Base-by-base conservation (phyloP, 257 asterid genomes). In the Solanum chilense region DNA sequence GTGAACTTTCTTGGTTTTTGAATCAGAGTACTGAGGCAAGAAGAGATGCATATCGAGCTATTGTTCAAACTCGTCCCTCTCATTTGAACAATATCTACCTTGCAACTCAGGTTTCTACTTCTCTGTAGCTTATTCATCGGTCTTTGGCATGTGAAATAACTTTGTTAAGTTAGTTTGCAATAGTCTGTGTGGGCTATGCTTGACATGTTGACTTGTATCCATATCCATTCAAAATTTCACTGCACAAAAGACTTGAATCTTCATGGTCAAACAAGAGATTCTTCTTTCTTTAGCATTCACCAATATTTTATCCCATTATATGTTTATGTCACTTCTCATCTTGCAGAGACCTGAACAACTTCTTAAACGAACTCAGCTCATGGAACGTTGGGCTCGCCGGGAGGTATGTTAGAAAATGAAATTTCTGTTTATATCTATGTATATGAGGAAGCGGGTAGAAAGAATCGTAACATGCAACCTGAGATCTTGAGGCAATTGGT, bases 381-480 rank as follows among this genome's bases (percentile, higher is more conserved):
- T 93, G 98, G 99, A 95, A 87, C 98, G 99, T 58, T 97, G 99
- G 99, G 98, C 98, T 88, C 92, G 98, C 94, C 91, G 99, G 96
- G 99, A 97, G 99, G 99, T 97, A 93, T 85, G 93, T 80, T 86
- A 87, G 91, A 88, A 29, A 47, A 80, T 29, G 27, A 49, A 80
- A 44, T 10, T 47, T 29, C 44, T 27, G 44, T 47, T 18, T 80
- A 29, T 29, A 10, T 5, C 7, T 78, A 35, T 45, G 66, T 78
- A 29, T 14, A 15, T 31, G 37, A 31, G 47, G 44, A 31, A 73
- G 47, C 29, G 0, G 0, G 47, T 35, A 73, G 60, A 74, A 23
- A 42, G 37, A 76, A 44, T 33, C 16, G 39, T 71, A 41, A 35
- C 60, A 25, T 44, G 39, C 10, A 42, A 77, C n/a, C n/a, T 56